Percentiles rank a stretch among this genome's conserved stretches.
Conservation (phyloP, 768 basidiomycete species). For the Imleria badia region DNA sequence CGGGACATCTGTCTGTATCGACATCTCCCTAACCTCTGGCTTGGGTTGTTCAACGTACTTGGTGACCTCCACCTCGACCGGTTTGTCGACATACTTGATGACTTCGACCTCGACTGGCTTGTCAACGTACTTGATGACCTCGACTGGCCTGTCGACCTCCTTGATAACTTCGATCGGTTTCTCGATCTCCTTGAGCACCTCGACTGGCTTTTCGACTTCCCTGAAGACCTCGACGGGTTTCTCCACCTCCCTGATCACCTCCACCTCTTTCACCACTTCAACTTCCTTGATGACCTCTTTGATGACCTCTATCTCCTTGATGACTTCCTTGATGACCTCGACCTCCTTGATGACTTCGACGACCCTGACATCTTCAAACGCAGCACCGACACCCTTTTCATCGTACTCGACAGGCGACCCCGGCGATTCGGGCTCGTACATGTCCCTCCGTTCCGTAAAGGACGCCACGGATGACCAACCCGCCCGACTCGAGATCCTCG, state of each 20-base stretch:
- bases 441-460: constrained; percentile 13
- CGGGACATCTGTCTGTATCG: constrained; percentile 72
- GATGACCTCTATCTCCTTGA: constrained; percentile 27
- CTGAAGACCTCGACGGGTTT: constrained; percentile 16
- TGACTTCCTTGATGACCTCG: constrained; percentile 30
- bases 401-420: constrained; percentile 47
- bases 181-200: constrained; percentile 27
- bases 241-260: constrained; percentile 27
- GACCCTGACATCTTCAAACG: constrained; percentile 31
- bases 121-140: constrained; percentile 35
- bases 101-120: constrained; percentile 29
- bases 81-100: constrained; percentile 34
- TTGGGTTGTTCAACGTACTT: constrained; percentile 43
- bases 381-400: constrained; percentile 40
- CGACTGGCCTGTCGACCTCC: constrained; percentile 32
- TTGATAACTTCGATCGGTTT: constrained; percentile 22
- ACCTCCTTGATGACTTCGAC: constrained; percentile 33
- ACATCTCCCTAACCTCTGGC: constrained; percentile 70
- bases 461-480: constrained; percentile 28
- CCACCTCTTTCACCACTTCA: constrained; percentile 36
- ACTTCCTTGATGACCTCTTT: constrained; percentile 33
- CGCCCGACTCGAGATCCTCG: constrained; percentile 40
- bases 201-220: constrained; percentile 23
- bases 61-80: constrained; percentile 27
- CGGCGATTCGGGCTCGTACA: constrained; percentile 3